Base-by-base conservation (phyloP, 2,329 filamentous ascomycete genomes). In the Penicillium digitatum region DNA sequence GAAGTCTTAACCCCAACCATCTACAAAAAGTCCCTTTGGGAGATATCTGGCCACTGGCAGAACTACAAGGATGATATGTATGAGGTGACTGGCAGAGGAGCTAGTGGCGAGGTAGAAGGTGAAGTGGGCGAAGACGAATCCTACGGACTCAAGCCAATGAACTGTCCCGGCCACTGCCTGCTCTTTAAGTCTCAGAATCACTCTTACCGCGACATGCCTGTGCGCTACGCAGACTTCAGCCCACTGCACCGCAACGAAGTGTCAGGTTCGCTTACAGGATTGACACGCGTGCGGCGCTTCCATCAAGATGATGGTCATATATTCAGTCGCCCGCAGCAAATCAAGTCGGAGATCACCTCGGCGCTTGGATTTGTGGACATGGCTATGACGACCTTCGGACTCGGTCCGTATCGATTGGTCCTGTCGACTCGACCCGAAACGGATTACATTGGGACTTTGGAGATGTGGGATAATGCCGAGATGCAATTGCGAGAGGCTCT, bases 21-120 rank as follows among this genome's bases (percentile, higher is more conserved):
- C 68, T 95, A 94, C 79, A 95, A 95, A 69, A 89, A 89, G 71
- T 86, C 88, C 6, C 76, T 95, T 29, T 95, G 90, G 91, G 85
- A 89, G 66, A 87, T 86, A 62, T 94, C 89, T 0, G 90, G 90
- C 2, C 90, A 95, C 63, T 85, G 92, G 79, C 86, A 93, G 52
- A 95, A 95, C 71, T 95, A 95, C 75, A 87, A 89, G 56, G 87
- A 95, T 66, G 90, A 95, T 68, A 95, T 95, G 91, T 95, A 92
- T 73, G 86, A 88, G 52, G 90, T 95, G 44, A 70, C 76, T 22
- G 80, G 79, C 1, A 77, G 80, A 16, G 78, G 78, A n/a, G 74
- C 76, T 32, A 75, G 69, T 22, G 76, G 76, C 3, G 68, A 76
- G 43, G 75, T 59, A 32, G 73, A 74, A 6, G 71, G 71, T 2